Percentiles rank a stretch among this genome's conserved stretches.
phyloP scores from a whole-genome alignment of 1,284 basidiomycete species.

The Coniferiporia sulphurascens region DNA sequence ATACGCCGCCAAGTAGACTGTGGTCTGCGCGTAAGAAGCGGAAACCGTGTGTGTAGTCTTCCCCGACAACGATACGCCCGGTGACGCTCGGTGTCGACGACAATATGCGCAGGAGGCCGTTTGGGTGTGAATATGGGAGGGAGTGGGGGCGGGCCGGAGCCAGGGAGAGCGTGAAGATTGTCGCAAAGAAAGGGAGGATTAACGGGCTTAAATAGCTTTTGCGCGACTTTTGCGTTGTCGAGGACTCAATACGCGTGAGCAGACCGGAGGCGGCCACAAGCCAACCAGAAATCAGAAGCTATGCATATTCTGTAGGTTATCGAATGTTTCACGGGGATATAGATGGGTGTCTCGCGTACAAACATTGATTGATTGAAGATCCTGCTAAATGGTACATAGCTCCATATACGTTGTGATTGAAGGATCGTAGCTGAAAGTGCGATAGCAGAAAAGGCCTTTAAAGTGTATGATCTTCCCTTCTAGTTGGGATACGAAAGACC shows the following conservation, averaged over 20 bases:
- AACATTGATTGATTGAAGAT: slow-evolving; percentile 10
- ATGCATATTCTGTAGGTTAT: background rate
- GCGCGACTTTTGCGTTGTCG: background rate
- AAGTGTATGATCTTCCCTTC: background rate
- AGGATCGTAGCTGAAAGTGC: background rate
- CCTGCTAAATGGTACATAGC: slow-evolving; percentile 2
- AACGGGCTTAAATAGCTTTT: background rate
- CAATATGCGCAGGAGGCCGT: slow-evolving; percentile 15
- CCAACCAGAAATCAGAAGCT: slow-evolving; percentile 9
- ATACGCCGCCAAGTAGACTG: slow-evolving; percentile 84
- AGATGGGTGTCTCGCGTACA: background rate
- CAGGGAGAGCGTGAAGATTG: slow-evolving; percentile 8
- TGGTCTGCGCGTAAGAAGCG: slow-evolving; percentile 85
- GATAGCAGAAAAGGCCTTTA: slow-evolving; percentile 3
- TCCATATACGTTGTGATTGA: slow-evolving; percentile 8
- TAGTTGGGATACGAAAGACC: background rate
- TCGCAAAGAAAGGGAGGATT: slow-evolving; percentile 3
- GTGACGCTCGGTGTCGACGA: slow-evolving; percentile 19
- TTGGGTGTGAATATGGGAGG: slow-evolving; percentile 11
- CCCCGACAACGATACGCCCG: slow-evolving; percentile 18
- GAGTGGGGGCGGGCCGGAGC: slow-evolving; percentile 3
- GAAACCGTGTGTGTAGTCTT: slow-evolving; percentile 41
- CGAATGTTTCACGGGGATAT: background rate
- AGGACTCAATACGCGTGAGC: background rate
- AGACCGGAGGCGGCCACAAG: background rate